Conservation (phyloP, 495 filamentous ascomycete genomes). For the Aspergillus avenaceus region DNA sequence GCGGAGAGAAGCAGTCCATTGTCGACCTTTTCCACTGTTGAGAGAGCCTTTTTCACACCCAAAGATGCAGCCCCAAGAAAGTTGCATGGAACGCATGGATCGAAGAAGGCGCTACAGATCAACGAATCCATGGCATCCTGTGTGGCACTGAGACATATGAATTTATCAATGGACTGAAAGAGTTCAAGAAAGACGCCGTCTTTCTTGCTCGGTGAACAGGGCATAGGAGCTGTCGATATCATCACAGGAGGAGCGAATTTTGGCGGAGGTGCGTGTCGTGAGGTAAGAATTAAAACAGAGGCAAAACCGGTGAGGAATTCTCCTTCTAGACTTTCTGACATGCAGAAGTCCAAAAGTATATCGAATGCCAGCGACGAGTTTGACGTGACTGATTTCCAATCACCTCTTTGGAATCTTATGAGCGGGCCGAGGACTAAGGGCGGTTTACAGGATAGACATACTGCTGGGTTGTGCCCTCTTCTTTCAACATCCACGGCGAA, state of each 20-base stretch:
- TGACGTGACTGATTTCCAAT: conserved; percentile 1
- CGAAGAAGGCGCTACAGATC: conserved; percentile 19
- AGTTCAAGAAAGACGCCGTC: too few relatives aligned
- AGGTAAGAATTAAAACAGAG: conserved; percentile 6
- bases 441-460: not conserved
- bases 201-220: not conserved
- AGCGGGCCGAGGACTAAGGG: not conserved
- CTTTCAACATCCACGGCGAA: conserved; percentile 14
- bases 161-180: conserved; percentile 8
- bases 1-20: conserved; percentile 2
- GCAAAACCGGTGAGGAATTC: conserved; percentile 10
- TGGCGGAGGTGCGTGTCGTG: conserved; percentile 4
- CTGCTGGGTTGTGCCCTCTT: not conserved
- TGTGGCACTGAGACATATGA: conserved; percentile 14
- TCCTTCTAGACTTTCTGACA: conserved; percentile 8
- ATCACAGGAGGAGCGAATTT: conserved; percentile 8
- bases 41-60: conserved; percentile 9
- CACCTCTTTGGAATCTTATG: not conserved
- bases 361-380: conserved; percentile 12
- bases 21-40: not conserved
- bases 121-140: conserved; percentile 13
- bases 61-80: conserved; percentile 11
- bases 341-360: conserved; percentile 10
- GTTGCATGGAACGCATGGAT: conserved; percentile 17
- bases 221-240: not conserved